Evolutionary conservation across 2,329 filamentous ascomycete species (phyloP).

Genomic region (Daldinia eschscholtzii): DNA sequence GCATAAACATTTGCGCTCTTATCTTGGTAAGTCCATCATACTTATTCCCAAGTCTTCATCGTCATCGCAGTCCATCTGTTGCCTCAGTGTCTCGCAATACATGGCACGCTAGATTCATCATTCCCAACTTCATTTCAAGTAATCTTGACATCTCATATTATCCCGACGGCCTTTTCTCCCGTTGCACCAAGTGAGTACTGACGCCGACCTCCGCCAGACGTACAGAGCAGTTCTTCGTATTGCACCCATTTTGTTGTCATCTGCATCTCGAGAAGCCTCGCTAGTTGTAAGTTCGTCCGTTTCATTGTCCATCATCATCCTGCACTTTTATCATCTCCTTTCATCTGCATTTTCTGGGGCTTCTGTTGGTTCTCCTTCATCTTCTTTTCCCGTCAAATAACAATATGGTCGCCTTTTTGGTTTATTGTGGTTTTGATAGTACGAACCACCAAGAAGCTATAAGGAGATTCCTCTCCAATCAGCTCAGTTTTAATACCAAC

Average conservation of each 20-base stretch:
- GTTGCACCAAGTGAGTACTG: not conserved
- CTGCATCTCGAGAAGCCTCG: conserved; percentile 1
- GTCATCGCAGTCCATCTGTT: not conserved
- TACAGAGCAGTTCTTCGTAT: not conserved
- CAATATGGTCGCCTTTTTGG: too few relatives aligned
- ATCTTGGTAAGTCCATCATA: not conserved
- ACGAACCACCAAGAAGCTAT: not conserved
- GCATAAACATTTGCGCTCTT: not conserved
- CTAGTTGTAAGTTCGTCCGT: conserved; percentile 12
- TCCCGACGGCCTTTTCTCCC: not conserved
- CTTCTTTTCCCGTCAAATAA: too few relatives aligned
- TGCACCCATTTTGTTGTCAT: conserved; percentile 6
- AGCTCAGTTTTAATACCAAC: conserved; percentile 4
- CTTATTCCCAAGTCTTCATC: not conserved
- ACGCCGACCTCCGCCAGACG: not conserved
- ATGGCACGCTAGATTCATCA: not conserved
- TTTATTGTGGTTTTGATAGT: not conserved
- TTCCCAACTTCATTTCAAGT: not conserved
- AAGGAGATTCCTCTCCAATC: not conserved
- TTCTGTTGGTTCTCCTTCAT: not conserved
- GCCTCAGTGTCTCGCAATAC: not conserved
- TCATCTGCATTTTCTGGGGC: not conserved
- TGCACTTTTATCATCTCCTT: not conserved
- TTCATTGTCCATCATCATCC: not conserved
- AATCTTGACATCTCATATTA: not conserved